phyloP scores from a whole-genome alignment of 768 basidiomycete species.

The Mycena rosella region DNA sequence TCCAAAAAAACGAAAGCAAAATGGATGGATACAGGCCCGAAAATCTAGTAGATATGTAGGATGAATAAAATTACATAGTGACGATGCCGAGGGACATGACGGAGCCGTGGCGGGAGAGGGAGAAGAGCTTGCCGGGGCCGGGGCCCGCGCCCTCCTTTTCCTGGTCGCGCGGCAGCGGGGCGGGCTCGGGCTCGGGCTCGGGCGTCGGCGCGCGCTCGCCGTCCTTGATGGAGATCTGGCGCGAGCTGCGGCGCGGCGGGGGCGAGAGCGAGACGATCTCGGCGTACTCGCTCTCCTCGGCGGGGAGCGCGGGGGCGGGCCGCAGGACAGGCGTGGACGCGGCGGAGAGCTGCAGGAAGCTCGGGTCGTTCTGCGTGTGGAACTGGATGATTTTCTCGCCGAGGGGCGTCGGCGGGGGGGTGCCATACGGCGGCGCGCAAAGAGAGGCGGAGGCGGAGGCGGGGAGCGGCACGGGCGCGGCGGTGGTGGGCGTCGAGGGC shows the following conservation, averaged over 20 bases:
- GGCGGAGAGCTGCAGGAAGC: slow-evolving; percentile 69
- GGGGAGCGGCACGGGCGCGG: slow-evolving; percentile 33
- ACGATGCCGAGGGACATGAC: slow-evolving; percentile 66
- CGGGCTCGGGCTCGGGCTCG: slow-evolving; percentile 45
- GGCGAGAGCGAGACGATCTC: slow-evolving; percentile 68
- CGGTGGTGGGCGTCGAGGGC: slow-evolving; percentile 46
- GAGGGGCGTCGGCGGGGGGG: slow-evolving; percentile 62
- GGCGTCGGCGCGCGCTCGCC: slow-evolving; percentile 32
- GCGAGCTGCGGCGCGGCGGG: slow-evolving; percentile 72
- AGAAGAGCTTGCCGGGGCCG: slow-evolving; percentile 49
- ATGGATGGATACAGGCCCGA: slow-evolving; percentile 8
- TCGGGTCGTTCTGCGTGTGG: slow-evolving; percentile 61
- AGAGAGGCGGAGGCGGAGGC: slow-evolving; percentile 26
- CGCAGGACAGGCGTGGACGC: slow-evolving; percentile 56
- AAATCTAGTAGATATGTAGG: background rate
- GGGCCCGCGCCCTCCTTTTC: slow-evolving; percentile 45
- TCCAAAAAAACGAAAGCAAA: slow-evolving; percentile 15
- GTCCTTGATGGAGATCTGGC: slow-evolving; percentile 52
- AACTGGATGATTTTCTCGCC: slow-evolving; percentile 70
- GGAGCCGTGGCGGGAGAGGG: slow-evolving; percentile 64
- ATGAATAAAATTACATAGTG: slow-evolving; percentile 47
- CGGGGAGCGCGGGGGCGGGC: slow-evolving; percentile 44
- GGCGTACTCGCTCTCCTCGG: slow-evolving; percentile 40
- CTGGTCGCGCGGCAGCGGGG: slow-evolving; percentile 30
- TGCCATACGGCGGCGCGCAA: slow-evolving; percentile 1